Base-by-base conservation (phyloP, 768 basidiomycete genomes). In the Lyophyllum semitale region DNA sequence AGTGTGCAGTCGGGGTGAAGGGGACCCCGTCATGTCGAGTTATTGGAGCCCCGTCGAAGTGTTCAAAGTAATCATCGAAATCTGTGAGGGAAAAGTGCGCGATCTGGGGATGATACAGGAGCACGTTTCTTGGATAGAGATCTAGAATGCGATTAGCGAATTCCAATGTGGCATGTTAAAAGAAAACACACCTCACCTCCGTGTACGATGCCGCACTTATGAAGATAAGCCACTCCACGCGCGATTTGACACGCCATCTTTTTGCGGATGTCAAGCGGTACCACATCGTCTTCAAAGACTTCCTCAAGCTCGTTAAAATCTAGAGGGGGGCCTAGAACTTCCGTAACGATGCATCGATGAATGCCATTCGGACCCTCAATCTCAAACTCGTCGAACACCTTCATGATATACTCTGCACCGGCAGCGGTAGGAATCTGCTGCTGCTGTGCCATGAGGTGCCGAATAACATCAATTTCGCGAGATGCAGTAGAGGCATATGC, bases 331-430 rank as follows among this genome's bases (percentile, higher is more conserved):
- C 60, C 58, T 4, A 52, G 45, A 20, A 64, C 18, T 37, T 54
- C 54, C 27, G 55, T 51, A 30, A 61, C 57, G 44, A 61, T 51
- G 29, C 60, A 59, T 20, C 40, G 49, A 44, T 61, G 60, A 17
- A 29, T 53, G 13, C 60, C 60, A 50, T 61, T 61, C 18, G 60
- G 57, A 13, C 60, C 60, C 25, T 54, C 49, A 18, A 51, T 22
- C 37, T 54, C 51, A 42, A 60, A 60, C 29, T 60, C 40, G 17
- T 60, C 59, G 2, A 52, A 42, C 8, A 57, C 22, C n/a, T 55
- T 32, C 23, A 55, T 45, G 15, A 43, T 18, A 43, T 43, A 43
- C 41, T 20, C 41, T 18, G 41, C 41, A 43, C 41, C 41, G 4
- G 41, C 12, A 43, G 41, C 41, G 20, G 17, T 4, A 22, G 18